Evolutionary conservation across 129 eudicot genomes (phyloP).

Genomic region (Lactuca saligna): DNA sequence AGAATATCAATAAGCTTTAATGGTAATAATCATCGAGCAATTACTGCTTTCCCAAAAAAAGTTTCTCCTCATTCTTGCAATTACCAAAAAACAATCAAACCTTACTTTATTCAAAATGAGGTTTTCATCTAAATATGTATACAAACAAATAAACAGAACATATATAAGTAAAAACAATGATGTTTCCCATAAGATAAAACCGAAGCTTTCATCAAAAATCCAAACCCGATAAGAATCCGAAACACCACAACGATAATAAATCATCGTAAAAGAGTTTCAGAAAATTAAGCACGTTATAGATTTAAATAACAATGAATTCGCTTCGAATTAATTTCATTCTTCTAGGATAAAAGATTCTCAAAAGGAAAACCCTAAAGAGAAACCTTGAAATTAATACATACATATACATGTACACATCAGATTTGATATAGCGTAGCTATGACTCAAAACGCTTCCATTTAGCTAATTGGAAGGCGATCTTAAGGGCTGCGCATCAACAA

Average conservation of each 20-base stretch:
- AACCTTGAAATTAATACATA: slow-evolving; percentile 30
- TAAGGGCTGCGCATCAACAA: slow-evolving; percentile 70
- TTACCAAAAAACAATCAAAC: background rate
- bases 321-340: background rate
- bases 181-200: slow-evolving; percentile 23
- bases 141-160: background rate
- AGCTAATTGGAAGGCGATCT: slow-evolving; percentile 84
- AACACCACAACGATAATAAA: background rate
- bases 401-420: background rate
- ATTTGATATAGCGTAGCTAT: slow-evolving; percentile 80
- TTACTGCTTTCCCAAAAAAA: slow-evolving; percentile 26
- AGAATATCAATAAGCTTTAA: slow-evolving; percentile 64
- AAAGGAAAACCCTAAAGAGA: slow-evolving; percentile 72
- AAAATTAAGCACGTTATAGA: background rate
- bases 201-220: slow-evolving; percentile 19
- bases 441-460: slow-evolving; percentile 98
- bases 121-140: too few relatives aligned
- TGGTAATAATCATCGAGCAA: slow-evolving; percentile 34
- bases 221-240: slow-evolving; percentile 10
- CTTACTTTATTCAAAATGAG: background rate
- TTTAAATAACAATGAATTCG: slow-evolving; percentile 6
- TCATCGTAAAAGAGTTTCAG: background rate
- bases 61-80: slow-evolving; percentile 39
- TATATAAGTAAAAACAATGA: background rate
- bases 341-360: slow-evolving; percentile 21